Conservation (phyloP, 1,284 basidiomycete species). For the Anthracocystis walkeri region DNA sequence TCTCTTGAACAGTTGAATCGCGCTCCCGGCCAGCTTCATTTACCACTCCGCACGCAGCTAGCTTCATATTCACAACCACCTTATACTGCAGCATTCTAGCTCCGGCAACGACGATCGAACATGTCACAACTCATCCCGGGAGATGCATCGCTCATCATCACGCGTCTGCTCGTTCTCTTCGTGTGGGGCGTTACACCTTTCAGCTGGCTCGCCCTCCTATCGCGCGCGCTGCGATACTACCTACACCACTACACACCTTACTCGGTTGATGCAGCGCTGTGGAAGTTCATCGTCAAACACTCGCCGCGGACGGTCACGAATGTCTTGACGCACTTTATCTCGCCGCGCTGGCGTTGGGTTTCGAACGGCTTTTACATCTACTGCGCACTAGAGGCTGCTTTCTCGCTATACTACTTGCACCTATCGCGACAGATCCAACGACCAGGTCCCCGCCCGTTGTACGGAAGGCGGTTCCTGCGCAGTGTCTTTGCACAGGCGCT, state of each 20-base stretch:
- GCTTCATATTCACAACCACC: neutral
- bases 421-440: slow-evolving; percentile 45
- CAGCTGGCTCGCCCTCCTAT: slow-evolving; percentile 48
- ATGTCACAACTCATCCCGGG: slow-evolving; percentile 50
- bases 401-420: slow-evolving; percentile 62
- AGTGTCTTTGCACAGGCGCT: slow-evolving; percentile 52
- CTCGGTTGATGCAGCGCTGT: slow-evolving; percentile 20
- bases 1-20: neutral
- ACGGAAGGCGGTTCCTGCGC: slow-evolving; percentile 45
- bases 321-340: slow-evolving; percentile 5
- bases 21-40: too few species aligned
- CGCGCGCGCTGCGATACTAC: slow-evolving; percentile 20
- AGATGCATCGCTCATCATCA: slow-evolving; percentile 50
- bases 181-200: slow-evolving; percentile 61
- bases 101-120: neutral
- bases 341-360: slow-evolving; percentile 19
- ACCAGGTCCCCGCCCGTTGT: slow-evolving; percentile 43
- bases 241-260: slow-evolving; percentile 8
- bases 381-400: slow-evolving; percentile 44
- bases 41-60: neutral
- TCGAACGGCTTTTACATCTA: slow-evolving; percentile 40
- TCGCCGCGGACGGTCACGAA: slow-evolving; percentile 11
- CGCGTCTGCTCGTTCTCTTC: slow-evolving; percentile 43
- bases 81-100: neutral
- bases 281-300: slow-evolving; percentile 10